Percentiles rank a stretch among this genome's conserved stretches.
phyloP scores from a whole-genome alignment of 2,329 filamentous ascomycete species.

The Fusarium chuoi region DNA sequence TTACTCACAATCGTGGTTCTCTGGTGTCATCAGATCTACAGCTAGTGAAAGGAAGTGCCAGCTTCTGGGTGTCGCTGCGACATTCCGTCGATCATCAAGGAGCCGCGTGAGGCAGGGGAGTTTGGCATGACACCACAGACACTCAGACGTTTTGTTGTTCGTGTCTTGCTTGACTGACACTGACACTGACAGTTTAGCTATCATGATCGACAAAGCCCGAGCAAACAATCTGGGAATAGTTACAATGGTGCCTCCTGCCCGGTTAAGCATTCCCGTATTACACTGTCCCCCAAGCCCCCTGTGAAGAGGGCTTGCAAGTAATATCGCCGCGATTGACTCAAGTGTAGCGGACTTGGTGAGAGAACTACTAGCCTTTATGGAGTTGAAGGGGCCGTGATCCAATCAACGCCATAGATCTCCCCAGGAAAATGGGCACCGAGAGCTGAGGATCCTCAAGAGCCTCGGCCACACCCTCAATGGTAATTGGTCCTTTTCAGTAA shows the following conservation, averaged over 20 bases:
- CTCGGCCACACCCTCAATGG: conserved; percentile 3
- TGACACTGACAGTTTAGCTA: neutral
- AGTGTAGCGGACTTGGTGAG: conserved; percentile 5
- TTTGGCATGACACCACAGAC: neutral
- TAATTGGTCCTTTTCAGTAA: conserved; percentile 6
- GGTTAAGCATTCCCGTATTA: conserved; percentile 15
- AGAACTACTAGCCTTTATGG: neutral
- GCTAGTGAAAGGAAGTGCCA: neutral
- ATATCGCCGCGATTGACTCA: conserved; percentile 32
- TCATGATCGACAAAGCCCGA: conserved; percentile 10
- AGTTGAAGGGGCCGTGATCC: conserved; percentile 1
- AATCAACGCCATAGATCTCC: conserved; percentile 26
- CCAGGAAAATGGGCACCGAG: neutral
- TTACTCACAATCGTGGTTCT: neutral
- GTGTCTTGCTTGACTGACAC: neutral
- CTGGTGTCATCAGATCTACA: conserved; percentile 3
- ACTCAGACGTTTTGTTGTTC: neutral
- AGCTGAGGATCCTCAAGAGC: neutral
- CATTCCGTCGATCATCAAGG: conserved; percentile 24
- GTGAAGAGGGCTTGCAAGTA: conserved; percentile 3
- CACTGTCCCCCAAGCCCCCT: neutral
- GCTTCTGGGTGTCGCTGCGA: conserved; percentile 1
- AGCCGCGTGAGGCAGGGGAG: conserved; percentile 11
- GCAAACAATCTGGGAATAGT: conserved; percentile 1
- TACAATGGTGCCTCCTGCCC: neutral